Base-by-base conservation (phyloP, 1,284 basidiomycete species). In the Volvariella volvacea region DNA sequence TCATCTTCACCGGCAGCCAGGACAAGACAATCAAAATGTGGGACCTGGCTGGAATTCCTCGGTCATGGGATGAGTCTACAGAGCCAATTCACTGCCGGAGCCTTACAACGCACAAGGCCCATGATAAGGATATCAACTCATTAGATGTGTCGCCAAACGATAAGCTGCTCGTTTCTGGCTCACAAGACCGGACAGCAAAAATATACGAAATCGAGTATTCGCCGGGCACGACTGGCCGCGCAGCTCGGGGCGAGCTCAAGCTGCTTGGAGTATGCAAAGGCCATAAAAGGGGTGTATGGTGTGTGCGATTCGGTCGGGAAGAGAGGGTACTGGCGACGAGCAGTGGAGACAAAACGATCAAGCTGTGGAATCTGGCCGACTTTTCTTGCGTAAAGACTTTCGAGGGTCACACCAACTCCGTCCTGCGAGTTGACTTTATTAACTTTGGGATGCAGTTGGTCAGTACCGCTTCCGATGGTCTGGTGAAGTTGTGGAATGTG, bases 121-220 rank as follows among this genome's bases (percentile, higher is more conserved):
- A 99, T 63, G 96, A 99, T 46, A 99, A 98, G 67, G 96, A 99
- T 65, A 98, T 99, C 68, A 99, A 99, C 65, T 82, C 93, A 39
- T 74, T 99, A 33, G 96, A 98, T 62, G 73, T 99, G 19, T 75
- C 95, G 12, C 93, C 93, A 2, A 93, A 97, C 60, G 90, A 97
- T 63, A 75, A 74, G 45, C 67, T 95, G 50, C 76, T 99, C 36
- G 93, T 85, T 15, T 95, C 94, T 1, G 96, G 92, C 15, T 97
- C 93, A 14, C 96, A 99, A 64, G 96, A 99, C 64, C 86, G 88
- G 48, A 92, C 92, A 6, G 92, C 90, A 46, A 98, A 97, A 60
- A 67, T 99, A 8, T 99, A 88, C 62, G 76, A 80, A 46, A 80
- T 99, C 42, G 71, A 78, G 25, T 90, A 83, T 55, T 55, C 61